Conservation (phyloP, 768 basidiomycete species). For the Lentinula detonsa region DNA sequence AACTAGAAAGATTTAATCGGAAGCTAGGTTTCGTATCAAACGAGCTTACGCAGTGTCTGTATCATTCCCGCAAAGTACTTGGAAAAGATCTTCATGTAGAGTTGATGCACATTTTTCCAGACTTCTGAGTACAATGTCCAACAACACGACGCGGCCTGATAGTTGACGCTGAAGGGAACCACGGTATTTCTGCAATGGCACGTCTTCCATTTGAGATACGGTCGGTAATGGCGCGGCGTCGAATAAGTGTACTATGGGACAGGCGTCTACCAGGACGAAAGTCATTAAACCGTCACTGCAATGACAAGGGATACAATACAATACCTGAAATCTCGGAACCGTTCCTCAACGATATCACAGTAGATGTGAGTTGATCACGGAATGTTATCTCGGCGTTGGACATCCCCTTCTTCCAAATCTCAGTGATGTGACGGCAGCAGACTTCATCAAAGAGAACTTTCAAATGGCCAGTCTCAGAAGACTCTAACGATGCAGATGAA, state of each 20-base stretch:
- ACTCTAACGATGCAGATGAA: slow-evolving; percentile 34
- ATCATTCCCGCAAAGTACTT: slow-evolving; percentile 34
- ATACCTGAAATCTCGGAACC: slow-evolving; percentile 20
- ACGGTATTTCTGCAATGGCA: slow-evolving; percentile 58
- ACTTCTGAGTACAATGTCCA: slow-evolving; percentile 50
- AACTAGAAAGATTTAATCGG: slow-evolving; percentile 20
- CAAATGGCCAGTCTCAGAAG: slow-evolving; percentile 40
- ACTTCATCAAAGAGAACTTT: slow-evolving; percentile 43
- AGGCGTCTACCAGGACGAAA: slow-evolving; percentile 31
- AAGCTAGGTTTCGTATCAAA: slow-evolving; percentile 3
- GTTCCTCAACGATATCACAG: slow-evolving; percentile 24
- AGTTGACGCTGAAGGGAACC: slow-evolving; percentile 56
- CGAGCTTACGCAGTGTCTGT: slow-evolving; percentile 37
- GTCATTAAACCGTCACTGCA: not conserved
- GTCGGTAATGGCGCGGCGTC: slow-evolving; percentile 42
- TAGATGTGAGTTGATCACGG: slow-evolving; percentile 30
- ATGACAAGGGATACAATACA: slow-evolving; percentile 12
- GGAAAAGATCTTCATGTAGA: slow-evolving; percentile 54
- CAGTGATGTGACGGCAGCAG: slow-evolving; percentile 45
- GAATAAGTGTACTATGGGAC: slow-evolving; percentile 54
- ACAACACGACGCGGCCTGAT: slow-evolving; percentile 53
- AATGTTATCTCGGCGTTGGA: slow-evolving; percentile 40
- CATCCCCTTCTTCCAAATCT: slow-evolving; percentile 54
- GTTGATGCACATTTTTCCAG: slow-evolving; percentile 56
- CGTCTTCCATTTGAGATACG: slow-evolving; percentile 32